Evolutionary conservation across 2,329 filamentous ascomycete genomes (phyloP).

Genomic region (Incumbomyces delicatus): DNA sequence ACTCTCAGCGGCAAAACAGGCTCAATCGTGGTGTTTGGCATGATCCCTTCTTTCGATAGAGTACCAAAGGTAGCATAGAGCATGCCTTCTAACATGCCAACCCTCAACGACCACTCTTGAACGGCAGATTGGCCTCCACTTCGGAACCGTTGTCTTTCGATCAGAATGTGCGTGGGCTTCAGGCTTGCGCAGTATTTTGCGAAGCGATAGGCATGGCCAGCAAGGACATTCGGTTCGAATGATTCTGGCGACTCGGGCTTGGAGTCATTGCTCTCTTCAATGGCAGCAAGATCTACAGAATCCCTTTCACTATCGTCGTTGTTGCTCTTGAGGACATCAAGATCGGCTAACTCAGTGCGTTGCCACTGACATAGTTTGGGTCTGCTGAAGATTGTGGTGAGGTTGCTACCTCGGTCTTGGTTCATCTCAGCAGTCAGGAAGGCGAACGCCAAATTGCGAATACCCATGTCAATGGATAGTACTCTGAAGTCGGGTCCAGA

Average conservation of each 20-base stretch:
- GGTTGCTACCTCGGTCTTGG: background rate
- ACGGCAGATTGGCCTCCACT: conserved; percentile 55
- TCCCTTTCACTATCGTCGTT: background rate
- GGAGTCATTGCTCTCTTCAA: background rate
- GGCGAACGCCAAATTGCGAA: conserved; percentile 69
- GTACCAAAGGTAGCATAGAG: conserved; percentile 60
- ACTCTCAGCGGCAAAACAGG: conserved; percentile 48
- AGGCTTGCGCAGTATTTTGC: conserved; percentile 38
- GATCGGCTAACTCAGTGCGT: background rate
- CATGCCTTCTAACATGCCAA: conserved; percentile 76
- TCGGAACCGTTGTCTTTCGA: conserved; percentile 57
- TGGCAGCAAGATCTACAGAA: background rate
- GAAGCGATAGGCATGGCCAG: conserved; percentile 46
- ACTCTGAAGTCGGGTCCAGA: conserved; percentile 37
- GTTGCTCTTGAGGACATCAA: background rate
- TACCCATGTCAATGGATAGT: conserved; percentile 75
- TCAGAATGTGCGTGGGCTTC: conserved; percentile 58
- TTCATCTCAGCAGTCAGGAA: conserved; percentile 35
- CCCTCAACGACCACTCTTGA: conserved; percentile 71
- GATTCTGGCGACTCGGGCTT: conserved; percentile 28
- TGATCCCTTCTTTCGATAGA: conserved; percentile 37
- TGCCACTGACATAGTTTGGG: background rate
- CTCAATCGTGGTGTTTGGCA: conserved; percentile 31
- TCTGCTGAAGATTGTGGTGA: background rate
- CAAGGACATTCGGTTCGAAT: conserved; percentile 46